phyloP scores from a whole-genome alignment of 176 grass and related monocot genomes.

The Musa acuminata region DNA sequence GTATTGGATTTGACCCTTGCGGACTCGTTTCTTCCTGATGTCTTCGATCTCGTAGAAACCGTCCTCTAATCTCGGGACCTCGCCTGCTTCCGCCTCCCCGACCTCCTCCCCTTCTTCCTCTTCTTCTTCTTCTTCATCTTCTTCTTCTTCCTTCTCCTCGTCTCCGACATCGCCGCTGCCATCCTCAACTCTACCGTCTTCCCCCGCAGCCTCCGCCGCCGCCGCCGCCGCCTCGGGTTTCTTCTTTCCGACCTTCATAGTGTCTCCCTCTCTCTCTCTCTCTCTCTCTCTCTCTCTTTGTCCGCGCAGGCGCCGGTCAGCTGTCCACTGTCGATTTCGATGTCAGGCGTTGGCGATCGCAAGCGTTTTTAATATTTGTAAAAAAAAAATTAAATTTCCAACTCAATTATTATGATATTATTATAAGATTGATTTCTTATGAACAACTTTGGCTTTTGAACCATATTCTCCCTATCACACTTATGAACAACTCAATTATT shows the following conservation, averaged over 20 bases:
- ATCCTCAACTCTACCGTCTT: not conserved
- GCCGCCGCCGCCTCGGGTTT: not conserved
- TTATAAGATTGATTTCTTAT: no score
- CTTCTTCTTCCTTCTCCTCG: not conserved
- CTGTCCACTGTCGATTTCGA: not conserved
- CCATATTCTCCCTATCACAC: no score
- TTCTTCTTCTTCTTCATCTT: not conserved
- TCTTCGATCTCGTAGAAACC: slow-evolving; percentile 81
- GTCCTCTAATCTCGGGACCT: slow-evolving; percentile 52
- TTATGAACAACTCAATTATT: no score
- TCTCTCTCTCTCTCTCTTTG: no score
- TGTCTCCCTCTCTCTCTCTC: not conserved
- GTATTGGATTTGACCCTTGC: slow-evolving; percentile 64
- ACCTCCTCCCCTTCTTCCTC: not conserved
- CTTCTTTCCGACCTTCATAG: slow-evolving; percentile 8
- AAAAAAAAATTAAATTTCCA: no score
- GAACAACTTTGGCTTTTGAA: no score
- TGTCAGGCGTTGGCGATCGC: not conserved
- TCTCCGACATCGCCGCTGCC: not conserved
- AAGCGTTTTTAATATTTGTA: no score
- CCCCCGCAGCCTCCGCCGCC: not conserved
- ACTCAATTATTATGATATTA: no score
- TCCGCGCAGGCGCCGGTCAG: not conserved
- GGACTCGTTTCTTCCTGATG: slow-evolving; percentile 54
- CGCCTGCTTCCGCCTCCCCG: not conserved